These are phyloP conservation scores for Kodamaea derodonti DNA, from an alignment of 1,139 yeast genomes.

Conservation along the genomic window DNA sequence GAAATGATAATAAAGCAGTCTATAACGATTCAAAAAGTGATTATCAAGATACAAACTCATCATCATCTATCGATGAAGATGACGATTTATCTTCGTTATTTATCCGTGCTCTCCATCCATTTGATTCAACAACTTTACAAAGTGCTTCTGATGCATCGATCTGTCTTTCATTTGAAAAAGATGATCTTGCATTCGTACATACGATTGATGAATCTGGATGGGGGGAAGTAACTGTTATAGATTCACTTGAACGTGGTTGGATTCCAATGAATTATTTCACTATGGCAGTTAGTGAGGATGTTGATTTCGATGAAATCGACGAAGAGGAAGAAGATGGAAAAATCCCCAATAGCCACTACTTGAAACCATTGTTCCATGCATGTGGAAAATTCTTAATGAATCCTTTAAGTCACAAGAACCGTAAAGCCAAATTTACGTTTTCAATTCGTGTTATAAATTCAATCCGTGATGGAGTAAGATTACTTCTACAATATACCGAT, in stretches of 20 bases:
- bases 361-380: slow-evolving; percentile 62
- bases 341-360: slow-evolving; percentile 42
- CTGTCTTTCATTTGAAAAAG: slow-evolving; percentile 76
- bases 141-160: slow-evolving; percentile 67
- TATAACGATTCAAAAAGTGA: too few species aligned
- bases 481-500: slow-evolving; percentile 70
- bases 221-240: slow-evolving; percentile 88
- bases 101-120: slow-evolving; percentile 70
- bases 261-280: slow-evolving; percentile 89
- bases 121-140: slow-evolving; percentile 67
- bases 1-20: slow-evolving; percentile 2
- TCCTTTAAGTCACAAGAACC: slow-evolving; percentile 52
- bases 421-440: slow-evolving; percentile 42
- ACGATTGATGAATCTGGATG: slow-evolving; percentile 91
- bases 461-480: slow-evolving; percentile 80
- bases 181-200: slow-evolving; percentile 84
- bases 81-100: slow-evolving; percentile 46
- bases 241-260: slow-evolving; percentile 85
- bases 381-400: slow-evolving; percentile 73
- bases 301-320: slow-evolving; percentile 13
- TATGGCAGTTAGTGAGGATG: slow-evolving; percentile 49
- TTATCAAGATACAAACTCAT: slow-evolving; percentile 5
- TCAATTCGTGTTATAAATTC: slow-evolving; percentile 40
- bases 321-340: slow-evolving; percentile 21
- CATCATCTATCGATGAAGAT: slow-evolving; percentile 17